A percentile compares a stretch with the other conserved stretches of the same genome.
Conservation (phyloP, 164 flowering plant species). For the Buxus sempervirens region DNA sequence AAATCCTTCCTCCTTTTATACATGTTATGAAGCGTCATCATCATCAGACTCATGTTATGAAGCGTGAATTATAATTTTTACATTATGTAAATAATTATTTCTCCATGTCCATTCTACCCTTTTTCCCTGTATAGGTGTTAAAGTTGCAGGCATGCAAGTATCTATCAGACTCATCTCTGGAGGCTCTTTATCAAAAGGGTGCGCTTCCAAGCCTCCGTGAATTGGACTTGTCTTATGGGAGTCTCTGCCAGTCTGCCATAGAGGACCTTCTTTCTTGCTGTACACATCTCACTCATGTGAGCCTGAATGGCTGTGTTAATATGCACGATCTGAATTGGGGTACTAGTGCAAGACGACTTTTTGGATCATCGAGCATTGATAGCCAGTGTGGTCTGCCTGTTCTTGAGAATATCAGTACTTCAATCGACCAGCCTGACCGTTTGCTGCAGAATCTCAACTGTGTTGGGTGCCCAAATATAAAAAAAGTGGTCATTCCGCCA, state of each 20-base stretch:
- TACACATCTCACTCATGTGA: conserved; percentile 84
- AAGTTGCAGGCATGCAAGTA: conserved; percentile 99
- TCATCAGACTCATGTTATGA: too few relatives aligned
- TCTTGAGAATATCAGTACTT: conserved; percentile 18
- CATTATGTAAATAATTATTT: neutral
- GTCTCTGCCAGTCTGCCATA: conserved; percentile 81
- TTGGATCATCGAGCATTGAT: conserved; percentile 21
- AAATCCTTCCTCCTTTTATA: neutral
- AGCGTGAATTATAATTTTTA: neutral
- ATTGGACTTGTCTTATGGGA: conserved; percentile 86
- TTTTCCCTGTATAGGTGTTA: conserved; percentile 47
- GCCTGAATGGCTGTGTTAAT: conserved; percentile 83
- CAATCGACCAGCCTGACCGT: conserved; percentile 44
- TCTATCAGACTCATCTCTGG: conserved; percentile 71
- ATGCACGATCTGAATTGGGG: conserved; percentile 98
- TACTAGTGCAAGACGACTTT: conserved; percentile 19
- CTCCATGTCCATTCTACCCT: neutral
- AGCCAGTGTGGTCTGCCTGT: conserved; percentile 20
- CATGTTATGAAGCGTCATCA: neutral
- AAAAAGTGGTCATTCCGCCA: conserved; percentile 75
- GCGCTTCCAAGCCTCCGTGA: conserved; percentile 81
- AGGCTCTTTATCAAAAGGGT: conserved; percentile 72
- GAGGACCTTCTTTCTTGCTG: conserved; percentile 91
- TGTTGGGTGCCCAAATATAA: conserved; percentile 89
- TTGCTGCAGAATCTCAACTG: conserved; percentile 83